phyloP scores from a whole-genome alignment of 331 rosid genomes.

The Rhamnella rubrinervis region DNA sequence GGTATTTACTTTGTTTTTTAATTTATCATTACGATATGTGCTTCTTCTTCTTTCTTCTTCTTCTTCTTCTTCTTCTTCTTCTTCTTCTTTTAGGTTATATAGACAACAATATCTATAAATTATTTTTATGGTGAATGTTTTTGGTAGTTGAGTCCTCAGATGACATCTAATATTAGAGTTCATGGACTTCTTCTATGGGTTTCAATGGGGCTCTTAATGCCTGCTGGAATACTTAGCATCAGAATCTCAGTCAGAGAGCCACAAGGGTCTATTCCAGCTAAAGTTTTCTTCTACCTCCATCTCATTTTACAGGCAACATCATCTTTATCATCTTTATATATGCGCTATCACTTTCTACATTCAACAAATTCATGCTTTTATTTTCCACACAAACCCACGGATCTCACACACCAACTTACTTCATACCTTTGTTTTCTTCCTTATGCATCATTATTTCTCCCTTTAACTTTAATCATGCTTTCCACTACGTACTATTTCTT shows the following conservation, averaged over 20 bases:
- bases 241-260: conserved; percentile 56
- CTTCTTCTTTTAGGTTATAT: neutral
- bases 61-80: conserved; percentile 17
- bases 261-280: conserved; percentile 47
- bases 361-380: no score
- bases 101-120: neutral
- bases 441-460: conserved; percentile 33
- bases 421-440: no score
- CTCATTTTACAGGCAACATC: conserved; percentile 69
- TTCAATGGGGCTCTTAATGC: conserved; percentile 82
- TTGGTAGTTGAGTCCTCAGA: conserved; percentile 58
- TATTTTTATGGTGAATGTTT: neutral
- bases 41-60: no score
- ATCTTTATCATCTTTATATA: neutral
- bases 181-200: conserved; percentile 86
- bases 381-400: no score
- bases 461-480: conserved; percentile 72
- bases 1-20: conserved; percentile 35
- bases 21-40: neutral
- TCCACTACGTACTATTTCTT: conserved; percentile 15
- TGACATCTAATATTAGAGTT: conserved; percentile 54
- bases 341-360: neutral
- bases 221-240: conserved; percentile 72
- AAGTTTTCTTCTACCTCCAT: conserved; percentile 77
- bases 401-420: no score